Evolutionary conservation across 805 yeast genomes (phyloP).

Genomic region (Starmerella geochares): DNA sequence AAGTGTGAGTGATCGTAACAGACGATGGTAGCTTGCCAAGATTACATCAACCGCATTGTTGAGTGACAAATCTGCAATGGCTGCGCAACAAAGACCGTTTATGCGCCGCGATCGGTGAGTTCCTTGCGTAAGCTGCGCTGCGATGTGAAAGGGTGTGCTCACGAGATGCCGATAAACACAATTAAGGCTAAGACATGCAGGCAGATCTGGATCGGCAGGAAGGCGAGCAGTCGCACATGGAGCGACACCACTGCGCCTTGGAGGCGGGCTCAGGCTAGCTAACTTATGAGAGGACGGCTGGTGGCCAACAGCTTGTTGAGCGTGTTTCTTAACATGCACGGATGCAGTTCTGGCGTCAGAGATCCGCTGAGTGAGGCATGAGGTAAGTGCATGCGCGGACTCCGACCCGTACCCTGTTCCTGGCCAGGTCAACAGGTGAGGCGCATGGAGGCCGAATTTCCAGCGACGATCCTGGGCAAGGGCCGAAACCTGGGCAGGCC

Average conservation of each 20-base stretch:
- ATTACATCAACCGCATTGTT: too few relatives aligned
- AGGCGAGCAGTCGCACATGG: background rate
- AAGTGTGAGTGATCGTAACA: too few relatives aligned
- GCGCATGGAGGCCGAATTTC: background rate
- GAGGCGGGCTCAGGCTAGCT: too few relatives aligned
- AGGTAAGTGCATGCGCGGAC: background rate
- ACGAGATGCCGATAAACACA: background rate
- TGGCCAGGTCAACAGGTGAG: background rate
- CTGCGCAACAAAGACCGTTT: too few relatives aligned
- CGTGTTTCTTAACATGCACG: background rate
- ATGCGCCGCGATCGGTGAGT: background rate
- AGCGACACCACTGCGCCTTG: too few relatives aligned
- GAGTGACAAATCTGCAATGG: too few relatives aligned
- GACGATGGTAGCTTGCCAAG: too few relatives aligned
- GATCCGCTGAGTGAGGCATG: background rate
- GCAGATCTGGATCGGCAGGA: background rate
- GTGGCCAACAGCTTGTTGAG: too few relatives aligned
- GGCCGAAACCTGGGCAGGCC: background rate
- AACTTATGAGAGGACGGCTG: too few relatives aligned
- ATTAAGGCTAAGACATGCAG: slow-evolving; percentile 1
- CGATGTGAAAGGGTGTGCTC: background rate
- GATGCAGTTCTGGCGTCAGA: background rate
- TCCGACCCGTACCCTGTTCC: background rate
- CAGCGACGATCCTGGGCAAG: background rate
- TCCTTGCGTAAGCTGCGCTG: background rate